Base-by-base conservation (phyloP, 176 grass and related monocot genomes). In the Oryza australiensis region DNA sequence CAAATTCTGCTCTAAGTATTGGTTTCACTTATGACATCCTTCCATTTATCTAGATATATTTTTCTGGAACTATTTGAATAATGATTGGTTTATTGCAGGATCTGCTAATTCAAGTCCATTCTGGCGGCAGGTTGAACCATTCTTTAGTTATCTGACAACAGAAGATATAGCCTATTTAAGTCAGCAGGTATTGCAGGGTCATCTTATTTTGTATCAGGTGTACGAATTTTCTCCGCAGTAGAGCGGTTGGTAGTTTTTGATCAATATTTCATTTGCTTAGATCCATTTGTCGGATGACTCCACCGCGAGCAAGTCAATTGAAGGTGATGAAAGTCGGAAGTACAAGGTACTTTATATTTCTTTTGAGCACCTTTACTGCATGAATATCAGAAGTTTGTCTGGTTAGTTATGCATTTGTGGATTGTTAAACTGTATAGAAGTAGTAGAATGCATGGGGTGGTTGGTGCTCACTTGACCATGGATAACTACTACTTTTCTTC, bases 91-190 rank as follows among this genome's bases (percentile, higher is more conserved):
- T 62, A 65, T 40, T 94, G 62, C 76, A 94, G 91, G 64, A 65
- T 75, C 65, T 83, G 70, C 85, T 77, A 83, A 76, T 80, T 3
- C 82, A 35, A 68, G 79, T 63, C 24, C 64, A 2, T 88, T 94
- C 77, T 94, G 91, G 91, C 57, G 62, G 64, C 74, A 86, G 70
- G 72, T 90, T 57, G 91, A 94, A 79, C 88, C 91, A 76, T 80
- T 88, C 80, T 94, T 94, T 38, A 30, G 75, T 57, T 88, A 83
- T 76, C 55, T 94, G 37, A 90, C 91, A 38, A 59, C 74, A 29
- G 88, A 88, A 80, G 91, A 94, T 66, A 35, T 90, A 65, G 46
- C 88, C 15, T 94, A 82, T 83, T 67, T 88, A 72, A 90, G 77
- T 75, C 75, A 94, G 45, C 82, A 94, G 91, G 91, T 94, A 86